phyloP scores from a whole-genome alignment of 805 yeast genomes.

The Hanseniaspora singularis region DNA sequence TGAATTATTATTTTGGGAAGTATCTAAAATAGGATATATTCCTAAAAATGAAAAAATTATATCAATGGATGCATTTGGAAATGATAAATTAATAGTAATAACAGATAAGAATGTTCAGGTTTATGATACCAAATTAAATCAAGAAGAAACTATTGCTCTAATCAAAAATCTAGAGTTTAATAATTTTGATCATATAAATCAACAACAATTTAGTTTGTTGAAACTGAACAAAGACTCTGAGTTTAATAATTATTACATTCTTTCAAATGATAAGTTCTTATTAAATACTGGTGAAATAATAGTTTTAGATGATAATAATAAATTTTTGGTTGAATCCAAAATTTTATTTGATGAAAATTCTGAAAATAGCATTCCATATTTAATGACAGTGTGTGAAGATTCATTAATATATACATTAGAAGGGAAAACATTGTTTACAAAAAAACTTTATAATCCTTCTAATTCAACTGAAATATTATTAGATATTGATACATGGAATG shows the following conservation, averaged over 20 bases:
- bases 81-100: constrained; percentile 4
- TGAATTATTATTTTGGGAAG: constrained; percentile 2
- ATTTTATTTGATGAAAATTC: not conserved
- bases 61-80: constrained; percentile 2
- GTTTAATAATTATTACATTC: too few relatives aligned
- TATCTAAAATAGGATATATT: not conserved
- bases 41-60: not conserved
- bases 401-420: not conserved
- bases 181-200: not conserved
- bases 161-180: not conserved
- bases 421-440: not conserved
- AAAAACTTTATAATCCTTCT: not conserved
- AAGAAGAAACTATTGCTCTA: not conserved
- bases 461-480: not conserved
- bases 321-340: not conserved
- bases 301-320: not conserved
- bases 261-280: too few relatives aligned
- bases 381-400: not conserved
- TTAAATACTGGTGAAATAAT: not conserved
- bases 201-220: not conserved
- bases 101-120: constrained; percentile 4
- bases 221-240: too few relatives aligned
- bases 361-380: not conserved
- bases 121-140: not conserved
- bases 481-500: constrained; percentile 9